Conservation (phyloP, 306 rosid species). For the Quercus variabilis region DNA sequence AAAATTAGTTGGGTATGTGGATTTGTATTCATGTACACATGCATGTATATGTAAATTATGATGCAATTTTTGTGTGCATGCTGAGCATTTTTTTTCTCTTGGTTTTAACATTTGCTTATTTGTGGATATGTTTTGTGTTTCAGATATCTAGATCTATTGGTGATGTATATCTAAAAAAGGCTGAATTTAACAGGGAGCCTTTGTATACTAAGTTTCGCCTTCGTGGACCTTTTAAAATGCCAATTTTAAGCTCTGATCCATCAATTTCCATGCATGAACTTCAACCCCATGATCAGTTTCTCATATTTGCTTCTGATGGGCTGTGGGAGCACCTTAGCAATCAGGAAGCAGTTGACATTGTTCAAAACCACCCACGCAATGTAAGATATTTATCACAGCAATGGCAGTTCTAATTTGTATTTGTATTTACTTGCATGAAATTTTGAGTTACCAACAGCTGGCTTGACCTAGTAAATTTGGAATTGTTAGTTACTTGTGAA, state of each 20-base stretch:
- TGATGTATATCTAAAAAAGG: slow-evolving; percentile 70
- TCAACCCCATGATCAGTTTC: slow-evolving; percentile 66
- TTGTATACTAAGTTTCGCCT: slow-evolving; percentile 72
- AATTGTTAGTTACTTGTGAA: not conserved
- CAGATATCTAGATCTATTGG: slow-evolving; percentile 89
- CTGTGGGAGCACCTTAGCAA: slow-evolving; percentile 93
- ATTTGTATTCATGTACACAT: not conserved
- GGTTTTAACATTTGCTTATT: not conserved
- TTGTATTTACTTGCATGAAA: not conserved
- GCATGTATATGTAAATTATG: not conserved
- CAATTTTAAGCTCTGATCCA: slow-evolving; percentile 85
- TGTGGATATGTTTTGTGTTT: slow-evolving; percentile 12
- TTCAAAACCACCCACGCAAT: slow-evolving; percentile 62
- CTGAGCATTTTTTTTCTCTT: not conserved
- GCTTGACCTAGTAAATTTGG: not conserved
- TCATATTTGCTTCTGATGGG: slow-evolving; percentile 93
- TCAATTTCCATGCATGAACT: slow-evolving; percentile 67
- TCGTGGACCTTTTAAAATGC: slow-evolving; percentile 65
- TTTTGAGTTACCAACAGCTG: not conserved
- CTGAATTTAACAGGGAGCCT: slow-evolving; percentile 82
- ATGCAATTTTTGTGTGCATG: not conserved
- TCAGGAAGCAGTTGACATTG: slow-evolving; percentile 85
- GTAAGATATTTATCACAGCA: slow-evolving; percentile 42
- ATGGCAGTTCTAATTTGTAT: slow-evolving; percentile 5
- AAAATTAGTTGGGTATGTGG: not conserved